Conservation (phyloP, 2,329 filamentous ascomycete species). For the Xylaria sp. region DNA sequence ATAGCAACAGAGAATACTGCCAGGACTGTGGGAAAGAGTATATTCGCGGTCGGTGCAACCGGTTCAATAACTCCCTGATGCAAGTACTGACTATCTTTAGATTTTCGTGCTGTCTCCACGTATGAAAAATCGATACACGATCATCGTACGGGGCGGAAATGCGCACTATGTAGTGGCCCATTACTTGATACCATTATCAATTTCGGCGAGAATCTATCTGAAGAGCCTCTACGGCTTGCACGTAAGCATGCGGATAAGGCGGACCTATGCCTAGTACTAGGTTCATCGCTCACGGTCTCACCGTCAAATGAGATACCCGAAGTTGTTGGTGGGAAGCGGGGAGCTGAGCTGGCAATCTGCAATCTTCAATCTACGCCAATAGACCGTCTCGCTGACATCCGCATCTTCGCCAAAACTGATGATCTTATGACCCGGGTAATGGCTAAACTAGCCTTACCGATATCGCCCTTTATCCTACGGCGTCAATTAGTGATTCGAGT, state of each 20-base stretch:
- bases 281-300: constrained; percentile 57
- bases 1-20: constrained; percentile 59
- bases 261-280: constrained; percentile 59
- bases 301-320: constrained; percentile 56
- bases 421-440: constrained; percentile 55
- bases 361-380: constrained; percentile 58
- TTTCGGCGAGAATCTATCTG: constrained; percentile 54
- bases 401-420: constrained; percentile 53
- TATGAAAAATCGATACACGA: constrained; percentile 57
- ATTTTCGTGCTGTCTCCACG: constrained; percentile 57
- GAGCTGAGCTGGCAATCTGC: constrained; percentile 55
- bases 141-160: constrained; percentile 59
- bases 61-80: background rate
- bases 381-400: constrained; percentile 50
- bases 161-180: constrained; percentile 51
- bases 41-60: constrained; percentile 51
- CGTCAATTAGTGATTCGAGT: constrained; percentile 49
- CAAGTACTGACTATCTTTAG: constrained; percentile 41
- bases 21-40: constrained; percentile 57
- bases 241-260: constrained; percentile 52
- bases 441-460: constrained; percentile 51
- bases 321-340: constrained; percentile 46
- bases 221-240: constrained; percentile 49
- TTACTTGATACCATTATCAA: constrained; percentile 59
- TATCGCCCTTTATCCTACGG: constrained; percentile 53